Evolutionary conservation across 257 asterid species (phyloP).

Genomic region (Ehretia macrophylla): DNA sequence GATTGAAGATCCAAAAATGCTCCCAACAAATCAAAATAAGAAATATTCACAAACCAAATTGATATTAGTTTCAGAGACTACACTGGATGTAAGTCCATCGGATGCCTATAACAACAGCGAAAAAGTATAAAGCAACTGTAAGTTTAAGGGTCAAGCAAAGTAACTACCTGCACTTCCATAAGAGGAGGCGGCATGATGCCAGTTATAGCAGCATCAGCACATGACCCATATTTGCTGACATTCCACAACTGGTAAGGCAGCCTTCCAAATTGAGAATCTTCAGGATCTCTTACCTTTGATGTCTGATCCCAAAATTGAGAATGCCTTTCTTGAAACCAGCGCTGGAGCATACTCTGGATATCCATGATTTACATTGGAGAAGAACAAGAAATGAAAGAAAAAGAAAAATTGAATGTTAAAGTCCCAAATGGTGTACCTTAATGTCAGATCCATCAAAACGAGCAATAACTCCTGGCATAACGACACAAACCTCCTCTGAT

Average conservation of each 20-base stretch:
- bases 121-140: slow-evolving; percentile 3
- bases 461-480: slow-evolving; percentile 78
- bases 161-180: slow-evolving; percentile 77
- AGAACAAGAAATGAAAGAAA: background rate
- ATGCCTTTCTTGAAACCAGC: slow-evolving; percentile 50
- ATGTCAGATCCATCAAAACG: slow-evolving; percentile 90
- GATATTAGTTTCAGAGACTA: too few relatives aligned
- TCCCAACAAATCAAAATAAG: too few relatives aligned
- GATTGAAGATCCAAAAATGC: too few relatives aligned
- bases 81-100: slow-evolving; percentile 1
- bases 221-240: slow-evolving; percentile 76
- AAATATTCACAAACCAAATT: too few relatives aligned
- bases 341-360: slow-evolving; percentile 62
- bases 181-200: slow-evolving; percentile 98
- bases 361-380: slow-evolving; percentile 2
- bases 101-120: background rate
- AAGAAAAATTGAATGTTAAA: background rate
- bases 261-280: slow-evolving; percentile 37
- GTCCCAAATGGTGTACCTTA: slow-evolving; percentile 42
- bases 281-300: slow-evolving; percentile 25
- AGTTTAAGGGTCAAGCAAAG: slow-evolving; percentile 5
- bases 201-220: slow-evolving; percentile 92
- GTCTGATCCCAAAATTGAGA: slow-evolving; percentile 55
- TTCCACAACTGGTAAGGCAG: slow-evolving; percentile 91
- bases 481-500: slow-evolving; percentile 79